These are phyloP conservation scores for Colletotrichum costaricense DNA, from an alignment of 2,329 filamentous ascomycete species.

Conservation along the genomic window DNA sequence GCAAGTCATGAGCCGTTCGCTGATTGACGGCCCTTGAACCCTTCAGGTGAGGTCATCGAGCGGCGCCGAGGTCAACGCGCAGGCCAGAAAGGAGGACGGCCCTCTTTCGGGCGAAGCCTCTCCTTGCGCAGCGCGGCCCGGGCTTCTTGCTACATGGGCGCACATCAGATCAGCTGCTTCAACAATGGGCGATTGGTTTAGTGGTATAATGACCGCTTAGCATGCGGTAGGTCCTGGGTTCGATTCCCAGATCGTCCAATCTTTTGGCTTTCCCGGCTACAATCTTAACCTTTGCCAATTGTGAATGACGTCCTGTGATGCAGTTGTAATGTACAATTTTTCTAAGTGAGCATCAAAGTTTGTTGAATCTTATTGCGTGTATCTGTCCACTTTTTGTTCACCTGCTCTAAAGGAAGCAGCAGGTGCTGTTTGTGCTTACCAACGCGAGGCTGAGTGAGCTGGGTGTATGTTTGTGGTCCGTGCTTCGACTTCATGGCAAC, in stretches of 20 bases:
- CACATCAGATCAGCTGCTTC: rapidly evolving
- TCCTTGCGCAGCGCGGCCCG: too few relatives aligned
- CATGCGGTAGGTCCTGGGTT: conserved; percentile 35
- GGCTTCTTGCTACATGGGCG: rapidly evolving
- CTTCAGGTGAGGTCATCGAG: background rate
- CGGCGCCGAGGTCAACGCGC: background rate
- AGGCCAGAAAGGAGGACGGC: background rate
- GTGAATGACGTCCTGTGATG: background rate
- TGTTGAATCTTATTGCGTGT: too few relatives aligned
- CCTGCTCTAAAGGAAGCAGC: background rate
- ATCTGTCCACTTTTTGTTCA: too few relatives aligned
- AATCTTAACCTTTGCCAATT: rapidly evolving
- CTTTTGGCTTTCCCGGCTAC: rapidly evolving
- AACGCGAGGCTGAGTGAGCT: background rate
- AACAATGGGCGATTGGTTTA: conserved; percentile 33
- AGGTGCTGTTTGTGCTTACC: background rate
- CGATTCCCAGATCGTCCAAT: conserved; percentile 33
- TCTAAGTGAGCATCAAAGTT: too few relatives aligned
- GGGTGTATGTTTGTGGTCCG: background rate
- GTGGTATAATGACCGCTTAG: conserved; percentile 36
- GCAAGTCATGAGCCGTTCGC: too few relatives aligned
- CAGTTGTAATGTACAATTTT: too few relatives aligned
- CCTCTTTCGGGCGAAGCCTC: background rate
- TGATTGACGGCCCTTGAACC: too few relatives aligned
- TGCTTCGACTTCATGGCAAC: background rate